These are phyloP conservation scores for Ophiosphaerella narmari DNA, from an alignment of 2,329 filamentous ascomycete species.

Conservation along the genomic window DNA sequence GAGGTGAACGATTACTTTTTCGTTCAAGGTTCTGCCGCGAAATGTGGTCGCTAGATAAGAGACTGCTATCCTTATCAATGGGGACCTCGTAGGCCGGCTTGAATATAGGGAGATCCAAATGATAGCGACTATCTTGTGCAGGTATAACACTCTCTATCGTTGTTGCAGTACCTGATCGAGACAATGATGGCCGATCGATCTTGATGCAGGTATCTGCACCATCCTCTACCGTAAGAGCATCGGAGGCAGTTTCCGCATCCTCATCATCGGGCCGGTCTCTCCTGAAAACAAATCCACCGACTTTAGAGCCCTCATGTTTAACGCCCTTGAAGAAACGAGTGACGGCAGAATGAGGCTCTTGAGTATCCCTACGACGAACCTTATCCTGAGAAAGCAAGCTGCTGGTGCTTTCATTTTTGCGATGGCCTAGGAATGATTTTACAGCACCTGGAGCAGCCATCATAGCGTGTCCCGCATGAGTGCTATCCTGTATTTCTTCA, in stretches of 20 bases:
- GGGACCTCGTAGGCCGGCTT: constrained; percentile 34
- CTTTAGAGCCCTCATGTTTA: constrained; percentile 65
- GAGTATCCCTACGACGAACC: constrained; percentile 39
- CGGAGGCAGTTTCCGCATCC: constrained; percentile 52
- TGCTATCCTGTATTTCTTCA: constrained; percentile 38
- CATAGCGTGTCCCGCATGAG: constrained; percentile 35
- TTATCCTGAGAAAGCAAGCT: constrained; percentile 39
- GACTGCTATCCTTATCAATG: constrained; percentile 31
- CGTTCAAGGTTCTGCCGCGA: constrained; percentile 48
- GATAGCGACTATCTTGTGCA: constrained; percentile 32
- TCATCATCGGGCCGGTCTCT: constrained; percentile 56
- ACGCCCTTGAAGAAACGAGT: constrained; percentile 80
- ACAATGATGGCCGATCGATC: constrained; percentile 33
- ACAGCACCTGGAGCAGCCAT: constrained; percentile 39
- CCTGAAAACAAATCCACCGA: constrained; percentile 65
- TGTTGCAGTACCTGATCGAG: constrained; percentile 31
- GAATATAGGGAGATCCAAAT: constrained; percentile 44
- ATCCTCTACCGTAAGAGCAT: constrained; percentile 49
- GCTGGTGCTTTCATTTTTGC: constrained; percentile 46
- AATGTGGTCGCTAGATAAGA: constrained; percentile 41
- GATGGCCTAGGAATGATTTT: constrained; percentile 39
- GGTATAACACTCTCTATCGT: constrained; percentile 26
- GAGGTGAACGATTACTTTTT: constrained; percentile 45
- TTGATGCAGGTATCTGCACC: constrained; percentile 32
- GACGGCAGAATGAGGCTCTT: constrained; percentile 60